Evolutionary conservation across 108 stramenopile genomes (phyloP).

Genomic region (Nitzschia putrida): DNA sequence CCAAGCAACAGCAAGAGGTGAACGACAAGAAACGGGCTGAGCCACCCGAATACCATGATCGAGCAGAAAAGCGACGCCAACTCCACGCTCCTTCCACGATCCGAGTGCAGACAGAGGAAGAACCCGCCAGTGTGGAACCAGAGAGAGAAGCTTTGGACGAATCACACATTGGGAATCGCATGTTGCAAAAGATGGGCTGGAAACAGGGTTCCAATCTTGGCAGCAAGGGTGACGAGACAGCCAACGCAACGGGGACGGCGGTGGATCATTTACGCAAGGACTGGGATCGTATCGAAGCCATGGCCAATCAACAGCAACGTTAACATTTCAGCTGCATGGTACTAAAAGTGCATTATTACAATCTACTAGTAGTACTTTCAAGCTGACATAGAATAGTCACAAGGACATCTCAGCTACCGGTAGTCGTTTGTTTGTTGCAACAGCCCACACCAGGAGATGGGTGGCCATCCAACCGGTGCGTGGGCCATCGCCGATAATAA

Average conservation of each 20-base stretch:
- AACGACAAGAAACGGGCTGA: slow-evolving; percentile 8
- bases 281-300: slow-evolving; percentile 80
- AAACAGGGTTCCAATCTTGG: slow-evolving; percentile 53
- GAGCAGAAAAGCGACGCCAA: slow-evolving; percentile 50
- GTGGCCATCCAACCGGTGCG: no score
- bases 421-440: no score
- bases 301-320: slow-evolving; percentile 32
- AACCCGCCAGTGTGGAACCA: neutral
- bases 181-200: slow-evolving; percentile 87
- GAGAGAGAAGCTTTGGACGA: slow-evolving; percentile 15
- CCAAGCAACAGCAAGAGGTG: slow-evolving; percentile 38
- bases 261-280: slow-evolving; percentile 55
- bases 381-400: no score
- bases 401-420: no score
- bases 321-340: no score
- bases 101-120: neutral
- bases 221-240: neutral
- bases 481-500: no score
- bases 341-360: no score
- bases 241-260: neutral
- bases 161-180: slow-evolving; percentile 67
- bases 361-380: no score
- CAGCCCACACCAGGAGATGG: no score
- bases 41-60: slow-evolving; percentile 40
- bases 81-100: slow-evolving; percentile 25